Percentiles rank a stretch among this genome's conserved stretches.
Evolutionary conservation across 169 alveolate genomes (phyloP).

Genomic region (Neospora caninum): DNA sequence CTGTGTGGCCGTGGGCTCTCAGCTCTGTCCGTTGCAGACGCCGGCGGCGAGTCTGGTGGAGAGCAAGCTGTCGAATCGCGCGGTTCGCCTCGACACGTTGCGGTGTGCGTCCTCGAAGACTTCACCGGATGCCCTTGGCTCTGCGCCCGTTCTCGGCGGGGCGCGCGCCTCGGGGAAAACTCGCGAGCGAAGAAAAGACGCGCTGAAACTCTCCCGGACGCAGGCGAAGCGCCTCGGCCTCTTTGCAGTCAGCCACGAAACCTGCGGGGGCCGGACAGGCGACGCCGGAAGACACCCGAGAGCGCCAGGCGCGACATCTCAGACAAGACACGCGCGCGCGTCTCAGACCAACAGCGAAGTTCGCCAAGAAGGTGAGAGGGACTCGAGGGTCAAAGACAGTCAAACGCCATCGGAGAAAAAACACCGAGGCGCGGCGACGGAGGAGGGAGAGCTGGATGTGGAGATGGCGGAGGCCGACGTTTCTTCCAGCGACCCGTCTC

Average conservation of each 20-base stretch:
- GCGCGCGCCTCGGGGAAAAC: neutral
- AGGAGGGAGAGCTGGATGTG: no score
- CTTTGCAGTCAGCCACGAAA: constrained; percentile 40
- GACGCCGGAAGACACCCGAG: no score
- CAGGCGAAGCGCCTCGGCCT: constrained; percentile 52
- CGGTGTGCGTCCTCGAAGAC: constrained; percentile 31
- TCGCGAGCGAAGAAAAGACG: neutral
- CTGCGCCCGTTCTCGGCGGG: constrained; percentile 34
- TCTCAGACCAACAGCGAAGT: no score
- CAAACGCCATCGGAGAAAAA: no score
- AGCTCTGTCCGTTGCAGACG: constrained; percentile 56
- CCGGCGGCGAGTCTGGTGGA: constrained; percentile 53
- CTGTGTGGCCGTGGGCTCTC: neutral
- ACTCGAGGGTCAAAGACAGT: no score
- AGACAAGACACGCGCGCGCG: no score
- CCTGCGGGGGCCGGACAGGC: neutral
- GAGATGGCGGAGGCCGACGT: no score
- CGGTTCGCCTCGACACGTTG: constrained; percentile 47
- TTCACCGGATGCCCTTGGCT: constrained; percentile 25
- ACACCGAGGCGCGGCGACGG: no score
- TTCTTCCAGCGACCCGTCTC: no score
- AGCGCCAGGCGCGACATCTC: no score
- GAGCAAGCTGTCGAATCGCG: constrained; percentile 47
- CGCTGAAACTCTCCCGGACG: constrained; percentile 56
- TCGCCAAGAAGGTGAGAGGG: no score